Evolutionary conservation across 148 eudicot genomes (phyloP).

Genomic region (Talinum fruticosum): DNA sequence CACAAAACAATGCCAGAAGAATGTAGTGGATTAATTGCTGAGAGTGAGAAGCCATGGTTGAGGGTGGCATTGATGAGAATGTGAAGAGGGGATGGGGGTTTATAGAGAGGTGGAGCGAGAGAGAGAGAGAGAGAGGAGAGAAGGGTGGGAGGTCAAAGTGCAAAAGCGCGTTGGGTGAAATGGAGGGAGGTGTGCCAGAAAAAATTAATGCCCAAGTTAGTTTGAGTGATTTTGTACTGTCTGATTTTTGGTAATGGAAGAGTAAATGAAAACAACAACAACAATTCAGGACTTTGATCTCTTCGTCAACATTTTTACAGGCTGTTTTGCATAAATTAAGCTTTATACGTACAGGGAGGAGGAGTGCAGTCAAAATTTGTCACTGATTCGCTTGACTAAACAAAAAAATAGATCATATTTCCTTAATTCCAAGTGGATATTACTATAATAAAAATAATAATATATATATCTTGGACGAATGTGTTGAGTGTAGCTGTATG

Average conservation of each 20-base stretch:
- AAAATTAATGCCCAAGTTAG: not conserved
- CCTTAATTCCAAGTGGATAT: too few species aligned
- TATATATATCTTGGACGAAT: too few species aligned
- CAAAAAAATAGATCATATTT: too few species aligned
- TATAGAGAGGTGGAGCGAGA: not conserved
- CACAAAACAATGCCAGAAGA: slow-evolving; percentile 7
- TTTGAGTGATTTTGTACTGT: not conserved
- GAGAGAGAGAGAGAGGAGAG: not conserved
- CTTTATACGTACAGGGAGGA: too few species aligned
- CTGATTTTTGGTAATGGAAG: not conserved
- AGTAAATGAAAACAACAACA: not conserved
- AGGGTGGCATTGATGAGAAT: not conserved
- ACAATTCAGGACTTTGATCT: not conserved
- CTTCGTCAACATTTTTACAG: too few species aligned
- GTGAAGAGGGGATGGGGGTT: not conserved
- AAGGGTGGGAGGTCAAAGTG: not conserved
- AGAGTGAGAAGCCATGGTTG: not conserved
- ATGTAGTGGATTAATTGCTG: slow-evolving; percentile 1
- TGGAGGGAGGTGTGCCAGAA: not conserved
- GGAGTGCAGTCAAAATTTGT: too few species aligned
- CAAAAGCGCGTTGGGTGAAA: not conserved
- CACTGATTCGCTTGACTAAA: too few species aligned
- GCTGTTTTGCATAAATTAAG: too few species aligned
- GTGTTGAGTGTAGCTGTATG: too few species aligned
- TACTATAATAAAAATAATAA: too few species aligned